Conservation (phyloP, 495 filamentous ascomycete genomes). For the Clohesyomyces aquaticus region DNA sequence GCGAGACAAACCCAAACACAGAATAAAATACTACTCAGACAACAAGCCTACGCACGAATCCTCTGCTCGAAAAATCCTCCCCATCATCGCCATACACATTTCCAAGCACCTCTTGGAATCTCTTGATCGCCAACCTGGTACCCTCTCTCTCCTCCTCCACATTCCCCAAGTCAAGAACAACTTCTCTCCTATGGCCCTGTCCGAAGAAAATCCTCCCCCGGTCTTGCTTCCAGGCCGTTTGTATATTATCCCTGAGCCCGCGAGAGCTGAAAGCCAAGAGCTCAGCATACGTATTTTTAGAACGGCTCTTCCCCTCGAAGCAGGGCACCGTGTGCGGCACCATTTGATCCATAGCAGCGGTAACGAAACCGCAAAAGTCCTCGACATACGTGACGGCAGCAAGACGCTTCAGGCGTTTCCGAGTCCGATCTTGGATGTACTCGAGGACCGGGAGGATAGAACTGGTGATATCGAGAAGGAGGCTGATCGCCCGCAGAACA, state of each 20-base stretch:
- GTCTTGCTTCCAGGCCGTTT: constrained; percentile 46
- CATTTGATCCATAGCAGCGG: constrained; percentile 4
- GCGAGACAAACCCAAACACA: neutral
- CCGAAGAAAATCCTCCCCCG: constrained; percentile 46
- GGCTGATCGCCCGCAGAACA: constrained; percentile 49
- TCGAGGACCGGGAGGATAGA: constrained; percentile 56
- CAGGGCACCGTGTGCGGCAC: constrained; percentile 11
- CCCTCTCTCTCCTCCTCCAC: constrained; percentile 44
- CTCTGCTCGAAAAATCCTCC: constrained; percentile 18
- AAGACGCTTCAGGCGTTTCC: constrained; percentile 13
- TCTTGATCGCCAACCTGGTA: constrained; percentile 31
- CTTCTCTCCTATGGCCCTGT: constrained; percentile 46
- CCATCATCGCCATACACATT: constrained; percentile 7
- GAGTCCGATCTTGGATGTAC: constrained; percentile 54
- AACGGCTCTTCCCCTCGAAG: neutral
- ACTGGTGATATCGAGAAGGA: constrained; percentile 54
- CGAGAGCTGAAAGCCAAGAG: constrained; percentile 41
- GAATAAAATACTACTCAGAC: neutral
- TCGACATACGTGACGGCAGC: constrained; percentile 25
- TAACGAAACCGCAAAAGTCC: constrained; percentile 20
- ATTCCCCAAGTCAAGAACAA: constrained; percentile 43
- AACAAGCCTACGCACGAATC: neutral
- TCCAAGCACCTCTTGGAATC: neutral
- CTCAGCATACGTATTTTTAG: constrained; percentile 11
- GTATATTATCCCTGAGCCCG: constrained; percentile 44